These are phyloP conservation scores for Laburnicola sp. DNA, from an alignment of 2,329 filamentous ascomycete genomes.

Conservation along the genomic window DNA sequence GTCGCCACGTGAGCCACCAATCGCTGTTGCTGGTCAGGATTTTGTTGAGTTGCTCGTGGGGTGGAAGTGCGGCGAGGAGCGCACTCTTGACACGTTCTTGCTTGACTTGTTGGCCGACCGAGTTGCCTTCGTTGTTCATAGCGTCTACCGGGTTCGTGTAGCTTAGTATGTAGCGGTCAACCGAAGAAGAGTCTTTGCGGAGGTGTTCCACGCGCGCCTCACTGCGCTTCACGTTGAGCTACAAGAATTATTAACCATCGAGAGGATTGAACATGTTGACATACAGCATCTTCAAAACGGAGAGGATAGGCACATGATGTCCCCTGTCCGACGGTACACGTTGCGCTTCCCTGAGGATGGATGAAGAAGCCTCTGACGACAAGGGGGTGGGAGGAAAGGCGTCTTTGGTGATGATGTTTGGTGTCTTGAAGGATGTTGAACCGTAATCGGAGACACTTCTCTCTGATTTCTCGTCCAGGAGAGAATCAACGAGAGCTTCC, in stretches of 20 bases:
- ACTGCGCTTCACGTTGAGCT: conserved; percentile 42
- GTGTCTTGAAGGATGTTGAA: conserved; percentile 28
- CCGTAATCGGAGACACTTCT: conserved; percentile 31
- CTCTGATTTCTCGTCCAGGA: conserved; percentile 43
- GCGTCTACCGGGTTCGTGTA: conserved; percentile 37
- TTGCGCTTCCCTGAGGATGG: conserved; percentile 25
- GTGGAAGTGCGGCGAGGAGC: conserved; percentile 40
- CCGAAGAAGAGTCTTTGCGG: conserved; percentile 23
- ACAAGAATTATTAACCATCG: neutral
- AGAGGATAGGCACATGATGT: conserved; percentile 44
- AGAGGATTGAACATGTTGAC: conserved; percentile 9
- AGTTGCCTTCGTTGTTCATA: conserved; percentile 21
- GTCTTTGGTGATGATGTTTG: conserved; percentile 28
- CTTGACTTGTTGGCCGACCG: conserved; percentile 31
- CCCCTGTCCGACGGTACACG: conserved; percentile 30
- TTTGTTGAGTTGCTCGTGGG: conserved; percentile 38
- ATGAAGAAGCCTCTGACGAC: conserved; percentile 36
- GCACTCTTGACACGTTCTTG: conserved; percentile 42
- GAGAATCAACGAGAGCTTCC: conserved; percentile 46
- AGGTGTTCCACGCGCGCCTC: conserved; percentile 29
- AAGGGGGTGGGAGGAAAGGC: conserved; percentile 39
- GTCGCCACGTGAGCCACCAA: conserved; percentile 50
- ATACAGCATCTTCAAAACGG: conserved; percentile 46
- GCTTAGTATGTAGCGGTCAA: conserved; percentile 34
- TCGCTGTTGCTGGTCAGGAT: conserved; percentile 42